phyloP scores from a whole-genome alignment of 495 filamentous ascomycete species.

The Trichoderma orchidacearum region DNA sequence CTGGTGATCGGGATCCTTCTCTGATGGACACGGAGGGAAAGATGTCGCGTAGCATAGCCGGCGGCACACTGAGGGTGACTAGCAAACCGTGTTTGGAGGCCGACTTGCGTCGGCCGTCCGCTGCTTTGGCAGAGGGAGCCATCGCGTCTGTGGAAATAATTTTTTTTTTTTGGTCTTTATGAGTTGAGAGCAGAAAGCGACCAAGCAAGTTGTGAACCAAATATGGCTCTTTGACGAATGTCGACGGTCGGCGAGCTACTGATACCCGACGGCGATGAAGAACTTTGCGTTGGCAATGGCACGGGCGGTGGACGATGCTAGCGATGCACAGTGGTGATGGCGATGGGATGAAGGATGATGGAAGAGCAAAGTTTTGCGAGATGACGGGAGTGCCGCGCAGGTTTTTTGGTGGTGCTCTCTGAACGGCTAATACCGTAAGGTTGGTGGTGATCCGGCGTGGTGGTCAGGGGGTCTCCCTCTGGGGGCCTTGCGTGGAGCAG shows the following conservation, averaged over 20 bases:
- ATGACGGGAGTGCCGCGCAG: neutral
- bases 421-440: neutral
- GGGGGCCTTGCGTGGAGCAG: conserved; percentile 1
- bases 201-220: neutral
- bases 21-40: conserved; percentile 25
- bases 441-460: conserved; percentile 2
- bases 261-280: conserved; percentile 4
- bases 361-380: neutral
- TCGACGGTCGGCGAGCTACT: conserved; percentile 2
- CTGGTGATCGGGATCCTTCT: conserved; percentile 25
- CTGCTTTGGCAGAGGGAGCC: conserved; percentile 2
- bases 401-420: neutral
- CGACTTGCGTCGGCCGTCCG: conserved; percentile 8
- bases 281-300: conserved; percentile 18
- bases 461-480: conserved; percentile 1
- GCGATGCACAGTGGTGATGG: neutral
- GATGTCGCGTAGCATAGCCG: conserved; percentile 27
- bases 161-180: neutral
- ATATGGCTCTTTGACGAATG: neutral
- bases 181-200: neutral
- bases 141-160: neutral
- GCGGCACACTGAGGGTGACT: conserved; percentile 23
- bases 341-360: conserved; percentile 9
- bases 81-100: conserved; percentile 13
- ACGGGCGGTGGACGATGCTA: conserved; percentile 3